A percentile compares a stretch with the other conserved stretches of the same genome.
phyloP scores from a whole-genome alignment of 2,329 filamentous ascomycete species.

The Phyllosticta capitalensis region DNA sequence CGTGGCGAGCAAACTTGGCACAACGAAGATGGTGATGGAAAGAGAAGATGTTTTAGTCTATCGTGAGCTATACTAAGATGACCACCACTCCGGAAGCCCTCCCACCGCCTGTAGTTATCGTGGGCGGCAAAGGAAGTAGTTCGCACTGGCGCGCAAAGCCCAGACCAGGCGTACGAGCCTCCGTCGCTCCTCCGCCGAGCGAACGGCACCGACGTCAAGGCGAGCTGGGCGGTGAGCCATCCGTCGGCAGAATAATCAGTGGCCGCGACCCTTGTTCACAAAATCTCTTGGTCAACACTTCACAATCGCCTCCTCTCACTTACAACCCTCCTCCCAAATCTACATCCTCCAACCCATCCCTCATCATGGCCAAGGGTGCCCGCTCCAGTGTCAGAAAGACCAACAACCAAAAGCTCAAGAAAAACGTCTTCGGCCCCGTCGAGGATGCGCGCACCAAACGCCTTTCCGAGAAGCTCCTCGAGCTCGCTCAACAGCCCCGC shows the following conservation, averaged over 20 bases:
- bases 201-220: not conserved
- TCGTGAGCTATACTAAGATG: not conserved
- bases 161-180: not conserved
- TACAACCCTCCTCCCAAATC: conserved; percentile 10
- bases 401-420: conserved; percentile 74
- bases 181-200: not conserved
- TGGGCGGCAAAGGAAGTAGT: not conserved
- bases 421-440: conserved; percentile 73
- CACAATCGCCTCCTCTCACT: no score
- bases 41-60: not conserved
- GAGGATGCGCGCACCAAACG: conserved; percentile 72
- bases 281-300: not conserved
- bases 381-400: conserved; percentile 70
- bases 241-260: no score
- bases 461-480: conserved; percentile 75
- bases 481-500: conserved; percentile 67
- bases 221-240: no score
- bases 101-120: not conserved
- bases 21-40: not conserved
- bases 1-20: not conserved
- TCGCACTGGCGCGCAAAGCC: not conserved
- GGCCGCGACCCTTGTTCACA: not conserved
- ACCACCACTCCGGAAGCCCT: not conserved
- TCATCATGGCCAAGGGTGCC: conserved; percentile 73
- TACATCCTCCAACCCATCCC: conserved; percentile 7